Evolutionary conservation across 768 basidiomycete genomes (phyloP).

Genomic region (Tylopilus rubrobrunneus): DNA sequence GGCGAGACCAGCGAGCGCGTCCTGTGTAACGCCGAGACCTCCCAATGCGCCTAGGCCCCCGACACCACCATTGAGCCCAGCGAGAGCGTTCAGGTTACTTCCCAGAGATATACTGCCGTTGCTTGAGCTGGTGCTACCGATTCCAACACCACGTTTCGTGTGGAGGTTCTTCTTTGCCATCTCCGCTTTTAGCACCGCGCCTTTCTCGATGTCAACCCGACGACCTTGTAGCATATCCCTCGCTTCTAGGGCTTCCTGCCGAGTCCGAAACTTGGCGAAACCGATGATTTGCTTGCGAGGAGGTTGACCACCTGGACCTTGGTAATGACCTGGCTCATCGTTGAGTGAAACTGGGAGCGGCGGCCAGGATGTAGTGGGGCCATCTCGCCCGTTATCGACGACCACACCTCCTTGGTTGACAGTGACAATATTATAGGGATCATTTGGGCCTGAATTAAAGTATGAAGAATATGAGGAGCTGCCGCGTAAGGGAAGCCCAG

Average conservation of each 20-base stretch:
- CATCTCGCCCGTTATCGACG: slow-evolving; percentile 75
- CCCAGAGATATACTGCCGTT: slow-evolving; percentile 29
- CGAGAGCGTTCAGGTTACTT: slow-evolving; percentile 21
- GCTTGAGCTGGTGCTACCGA: slow-evolving; percentile 36
- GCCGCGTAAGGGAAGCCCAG: slow-evolving; percentile 34
- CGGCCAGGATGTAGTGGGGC: slow-evolving; percentile 69
- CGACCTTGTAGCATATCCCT: slow-evolving; percentile 85
- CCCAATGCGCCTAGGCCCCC: slow-evolving; percentile 26
- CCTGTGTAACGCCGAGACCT: slow-evolving; percentile 26
- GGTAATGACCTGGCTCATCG: slow-evolving; percentile 33
- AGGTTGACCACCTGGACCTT: slow-evolving; percentile 35
- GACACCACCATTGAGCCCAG: slow-evolving; percentile 25
- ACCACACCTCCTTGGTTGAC: slow-evolving; percentile 80
- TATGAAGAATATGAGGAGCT: slow-evolving; percentile 33
- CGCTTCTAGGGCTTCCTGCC: slow-evolving; percentile 83
- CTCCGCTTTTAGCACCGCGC: slow-evolving; percentile 91
- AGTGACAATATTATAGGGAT: slow-evolving; percentile 81
- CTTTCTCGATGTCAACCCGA: slow-evolving; percentile 89
- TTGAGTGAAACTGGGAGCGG: slow-evolving; percentile 30
- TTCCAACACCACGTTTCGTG: slow-evolving; percentile 87
- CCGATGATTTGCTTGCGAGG: slow-evolving; percentile 97
- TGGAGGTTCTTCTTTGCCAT: slow-evolving; percentile 99
- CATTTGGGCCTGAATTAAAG: slow-evolving; percentile 54
- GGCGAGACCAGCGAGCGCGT: slow-evolving; percentile 25
- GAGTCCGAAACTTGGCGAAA: slow-evolving; percentile 91